Conservation (phyloP, 768 basidiomycete genomes). For the Agaricus subrufescens region DNA sequence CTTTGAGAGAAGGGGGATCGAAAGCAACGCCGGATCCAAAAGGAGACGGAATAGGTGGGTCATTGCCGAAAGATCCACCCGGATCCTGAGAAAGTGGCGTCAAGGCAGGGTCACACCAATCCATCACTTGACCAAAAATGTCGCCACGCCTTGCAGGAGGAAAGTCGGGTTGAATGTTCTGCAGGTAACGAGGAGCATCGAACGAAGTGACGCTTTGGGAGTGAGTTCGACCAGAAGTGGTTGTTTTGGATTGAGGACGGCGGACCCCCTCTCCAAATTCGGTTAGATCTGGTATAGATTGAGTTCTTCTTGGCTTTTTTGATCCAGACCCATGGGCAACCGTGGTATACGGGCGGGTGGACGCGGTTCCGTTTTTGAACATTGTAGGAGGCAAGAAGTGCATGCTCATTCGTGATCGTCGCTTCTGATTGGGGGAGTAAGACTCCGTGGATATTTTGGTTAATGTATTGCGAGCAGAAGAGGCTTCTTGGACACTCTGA, state of each 20-base stretch:
- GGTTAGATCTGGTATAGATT: constrained; percentile 65
- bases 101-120: constrained; percentile 37
- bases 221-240: constrained; percentile 53
- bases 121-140: constrained; percentile 64
- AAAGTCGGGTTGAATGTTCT: constrained; percentile 17
- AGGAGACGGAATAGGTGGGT: constrained; percentile 40
- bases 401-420: constrained; percentile 67
- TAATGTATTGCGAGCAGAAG: constrained; percentile 37
- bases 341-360: constrained; percentile 25
- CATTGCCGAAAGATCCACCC: neutral
- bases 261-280: constrained; percentile 14
- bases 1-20: constrained; percentile 49
- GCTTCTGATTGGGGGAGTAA: constrained; percentile 40
- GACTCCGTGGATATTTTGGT: constrained; percentile 30
- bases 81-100: constrained; percentile 12
- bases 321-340: constrained; percentile 24
- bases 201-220: constrained; percentile 77
- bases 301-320: constrained; percentile 66
- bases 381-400: constrained; percentile 49
- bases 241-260: constrained; percentile 17
- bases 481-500: constrained; percentile 45
- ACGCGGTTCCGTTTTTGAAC: constrained; percentile 35
- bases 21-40: constrained; percentile 64
- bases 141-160: constrained; percentile 35
- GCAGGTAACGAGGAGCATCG: constrained; percentile 47